phyloP scores from a whole-genome alignment of 2,329 filamentous ascomycete species.

The Diaporthe ampelina region DNA sequence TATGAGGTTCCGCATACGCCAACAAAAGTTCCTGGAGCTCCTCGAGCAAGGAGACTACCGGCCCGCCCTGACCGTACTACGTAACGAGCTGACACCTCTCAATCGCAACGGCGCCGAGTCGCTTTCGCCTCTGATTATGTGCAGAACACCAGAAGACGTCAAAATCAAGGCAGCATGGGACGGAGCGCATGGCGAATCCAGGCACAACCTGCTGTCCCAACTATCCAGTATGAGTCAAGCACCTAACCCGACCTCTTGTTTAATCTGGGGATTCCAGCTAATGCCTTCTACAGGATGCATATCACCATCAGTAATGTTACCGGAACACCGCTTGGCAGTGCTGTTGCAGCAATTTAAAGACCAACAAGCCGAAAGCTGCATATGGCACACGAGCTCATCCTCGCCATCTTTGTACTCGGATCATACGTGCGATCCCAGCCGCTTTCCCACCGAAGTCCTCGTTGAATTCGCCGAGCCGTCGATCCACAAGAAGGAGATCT shows the following conservation, averaged over 20 bases:
- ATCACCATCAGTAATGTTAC: conserved; percentile 96
- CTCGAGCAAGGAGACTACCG: conserved; percentile 82
- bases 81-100: conserved; percentile 88
- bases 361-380: conserved; percentile 84
- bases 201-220: conserved; percentile 81
- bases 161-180: conserved; percentile 86
- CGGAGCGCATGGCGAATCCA: conserved; percentile 81
- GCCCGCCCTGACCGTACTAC: conserved; percentile 84
- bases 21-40: conserved; percentile 95
- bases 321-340: conserved; percentile 86
- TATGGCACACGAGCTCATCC: conserved; percentile 86
- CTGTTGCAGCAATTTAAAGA: conserved; percentile 88
- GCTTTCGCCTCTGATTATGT: conserved; percentile 93
- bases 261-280: conserved; percentile 28
- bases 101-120: conserved; percentile 86
- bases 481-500: conserved; percentile 81
- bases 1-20: conserved; percentile 89
- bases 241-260: neutral
- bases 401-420: conserved; percentile 91
- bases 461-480: conserved; percentile 77
- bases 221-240: conserved; percentile 76
- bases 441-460: conserved; percentile 82
- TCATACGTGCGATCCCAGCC: conserved; percentile 83
- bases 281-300: conserved; percentile 76
- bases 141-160: conserved; percentile 81